A percentile compares a stretch with the other conserved stretches of the same genome.
Conservation (phyloP, 345 rosid species). For the Eucalyptus fibrosa region DNA sequence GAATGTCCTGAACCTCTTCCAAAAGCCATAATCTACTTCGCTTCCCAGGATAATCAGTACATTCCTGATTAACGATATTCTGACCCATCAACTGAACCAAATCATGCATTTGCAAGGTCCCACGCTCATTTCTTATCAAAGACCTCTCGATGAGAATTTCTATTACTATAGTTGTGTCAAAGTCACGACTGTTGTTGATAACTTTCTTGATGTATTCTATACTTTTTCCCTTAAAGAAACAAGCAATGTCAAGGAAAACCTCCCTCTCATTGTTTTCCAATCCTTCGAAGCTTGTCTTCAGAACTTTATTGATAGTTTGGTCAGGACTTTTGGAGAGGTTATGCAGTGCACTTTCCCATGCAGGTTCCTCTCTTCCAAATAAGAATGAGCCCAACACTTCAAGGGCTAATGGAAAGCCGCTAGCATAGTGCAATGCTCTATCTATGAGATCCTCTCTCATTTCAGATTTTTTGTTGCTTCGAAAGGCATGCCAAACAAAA, state of each 20-base stretch:
- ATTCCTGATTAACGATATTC: background rate
- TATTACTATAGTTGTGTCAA: background rate
- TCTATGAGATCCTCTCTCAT: too few relatives aligned
- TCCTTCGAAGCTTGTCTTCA: background rate
- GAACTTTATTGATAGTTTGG: accelerated
- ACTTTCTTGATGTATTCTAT: background rate
- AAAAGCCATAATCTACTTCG: background rate
- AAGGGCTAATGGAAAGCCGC: too few relatives aligned
- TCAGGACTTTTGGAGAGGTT: background rate
- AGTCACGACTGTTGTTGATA: accelerated
- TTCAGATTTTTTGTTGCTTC: accelerated
- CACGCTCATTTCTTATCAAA: background rate
- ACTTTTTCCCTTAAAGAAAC: background rate
- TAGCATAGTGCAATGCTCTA: too few relatives aligned
- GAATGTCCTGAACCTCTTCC: too few relatives aligned
- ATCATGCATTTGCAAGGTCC: background rate
- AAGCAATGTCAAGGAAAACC: background rate
- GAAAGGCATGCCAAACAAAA: accelerated
- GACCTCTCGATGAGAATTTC: background rate
- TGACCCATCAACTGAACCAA: background rate
- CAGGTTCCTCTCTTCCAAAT: accelerated
- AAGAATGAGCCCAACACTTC: background rate
- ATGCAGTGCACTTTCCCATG: background rate
- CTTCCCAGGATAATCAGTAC: background rate
- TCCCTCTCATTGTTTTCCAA: accelerated